Evolutionary conservation across 805 yeast species (phyloP), one percentile per base, ranked within the genome.

Genomic region (Candida schatavii): DNA sequence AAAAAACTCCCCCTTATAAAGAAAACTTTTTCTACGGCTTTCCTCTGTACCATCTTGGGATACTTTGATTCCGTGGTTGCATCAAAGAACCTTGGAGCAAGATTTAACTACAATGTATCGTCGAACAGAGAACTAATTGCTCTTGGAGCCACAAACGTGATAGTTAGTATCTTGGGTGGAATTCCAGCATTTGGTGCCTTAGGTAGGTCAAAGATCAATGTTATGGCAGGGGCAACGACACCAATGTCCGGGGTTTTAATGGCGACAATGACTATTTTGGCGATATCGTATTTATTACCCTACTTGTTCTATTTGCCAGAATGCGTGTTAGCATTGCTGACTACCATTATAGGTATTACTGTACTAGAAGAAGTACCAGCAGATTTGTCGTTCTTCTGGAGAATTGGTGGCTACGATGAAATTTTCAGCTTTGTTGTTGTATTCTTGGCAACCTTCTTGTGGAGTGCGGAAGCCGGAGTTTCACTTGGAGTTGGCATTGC

Each of bases 341-440:
- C 69, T 5, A 62, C 69, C 2, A 56, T 64, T 35, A 59, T 63
- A 31, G 69, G 95, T 13, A 50, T 85, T 2, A 76, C 84, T 0
- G 70, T 89, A 19, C 37, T 63, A 15, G 61, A 56, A 43, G 69
- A 64, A 28, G 58, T 60, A 11, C 70, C 70, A 3, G 45, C 48
- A 17, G 68, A 65, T 42, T 41, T 65, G n/a, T 45, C 45, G 30
- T 65, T 65, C 43, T 66, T 62, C 42, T 62, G 64, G 63, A 46
- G 39, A 5, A 49, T 61, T 6, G 45, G 54, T 3, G 71, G 69
- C 1, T 56, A 48, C 43, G 57, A 59, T 36, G 71, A 65, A 35
- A 41, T 65, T 7, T 36, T 56, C 10, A 51, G 55, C 9, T 48
- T 62, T 42, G 21, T 44, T 17, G 18, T 52, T 20, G 48, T 65